A percentile compares a stretch with the other conserved stretches of the same genome.
These are phyloP conservation scores for Septoria linicola DNA, from an alignment of 2,329 filamentous ascomycete species.

Conservation along the genomic window DNA sequence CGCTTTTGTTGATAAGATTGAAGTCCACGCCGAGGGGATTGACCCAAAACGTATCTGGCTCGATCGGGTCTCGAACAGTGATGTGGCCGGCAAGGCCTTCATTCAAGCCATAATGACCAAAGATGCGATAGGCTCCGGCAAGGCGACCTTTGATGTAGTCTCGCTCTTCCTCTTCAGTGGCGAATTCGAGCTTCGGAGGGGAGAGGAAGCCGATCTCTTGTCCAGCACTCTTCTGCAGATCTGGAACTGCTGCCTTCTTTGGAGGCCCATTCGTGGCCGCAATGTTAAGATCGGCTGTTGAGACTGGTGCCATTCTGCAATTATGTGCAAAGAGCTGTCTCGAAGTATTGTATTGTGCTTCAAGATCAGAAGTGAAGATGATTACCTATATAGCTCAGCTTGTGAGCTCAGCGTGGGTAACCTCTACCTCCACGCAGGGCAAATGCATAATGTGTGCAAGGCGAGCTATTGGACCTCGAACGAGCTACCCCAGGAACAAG, in stretches of 20 bases:
- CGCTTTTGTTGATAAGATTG: constrained; percentile 38
- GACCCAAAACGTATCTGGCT: constrained; percentile 38
- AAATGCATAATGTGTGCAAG: no score
- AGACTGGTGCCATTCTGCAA: constrained; percentile 17
- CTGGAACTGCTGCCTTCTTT: constrained; percentile 11
- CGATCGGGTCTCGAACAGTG: constrained; percentile 40
- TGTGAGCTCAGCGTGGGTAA: no score
- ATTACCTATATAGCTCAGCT: no score
- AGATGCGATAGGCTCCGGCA: constrained; percentile 40
- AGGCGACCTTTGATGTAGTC: constrained; percentile 40
- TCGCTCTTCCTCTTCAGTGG: constrained; percentile 31
- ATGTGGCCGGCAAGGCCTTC: constrained; percentile 42
- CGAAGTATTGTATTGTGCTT: no score
- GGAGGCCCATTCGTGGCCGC: constrained; percentile 4
- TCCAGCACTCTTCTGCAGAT: constrained; percentile 14
- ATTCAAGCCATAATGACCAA: constrained; percentile 37
- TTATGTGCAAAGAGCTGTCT: neutral
- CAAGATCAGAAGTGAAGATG: neutral
- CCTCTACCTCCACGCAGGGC: no score
- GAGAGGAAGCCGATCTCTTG: constrained; percentile 19
- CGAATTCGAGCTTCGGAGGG: constrained; percentile 20
- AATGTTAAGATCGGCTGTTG: constrained; percentile 10
- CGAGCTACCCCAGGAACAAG: no score
- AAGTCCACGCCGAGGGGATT: constrained; percentile 42
- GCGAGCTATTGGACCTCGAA: no score